These are phyloP conservation scores for Dendrobium catenatum DNA, from an alignment of 106 monocot species.

Conservation along the genomic window DNA sequence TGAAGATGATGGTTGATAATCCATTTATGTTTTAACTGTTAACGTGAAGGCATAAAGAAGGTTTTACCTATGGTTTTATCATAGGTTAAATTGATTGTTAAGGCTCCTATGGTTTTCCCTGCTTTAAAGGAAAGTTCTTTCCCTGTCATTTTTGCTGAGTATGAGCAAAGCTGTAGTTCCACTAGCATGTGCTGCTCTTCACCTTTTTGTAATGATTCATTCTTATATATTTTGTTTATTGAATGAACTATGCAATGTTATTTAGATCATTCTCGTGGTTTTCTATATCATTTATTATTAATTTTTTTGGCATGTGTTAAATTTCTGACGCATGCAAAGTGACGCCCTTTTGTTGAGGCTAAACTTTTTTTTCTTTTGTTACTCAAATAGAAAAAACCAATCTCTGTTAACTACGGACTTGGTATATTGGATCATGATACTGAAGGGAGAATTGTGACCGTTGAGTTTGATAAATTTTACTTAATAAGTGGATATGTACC, in stretches of 20 bases:
- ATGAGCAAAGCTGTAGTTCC: not conserved
- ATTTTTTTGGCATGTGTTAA: not conserved
- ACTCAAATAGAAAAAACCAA: slow-evolving; percentile 66
- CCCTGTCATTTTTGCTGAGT: not conserved
- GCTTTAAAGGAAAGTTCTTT: not conserved
- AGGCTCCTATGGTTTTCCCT: not conserved
- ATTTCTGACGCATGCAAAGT: not conserved
- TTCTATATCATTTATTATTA: not conserved
- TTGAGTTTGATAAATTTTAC: slow-evolving; percentile 59
- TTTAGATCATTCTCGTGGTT: not conserved
- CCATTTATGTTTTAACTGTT: not conserved
- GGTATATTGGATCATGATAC: slow-evolving; percentile 61
- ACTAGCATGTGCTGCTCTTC: not conserved
- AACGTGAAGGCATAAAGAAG: not conserved
- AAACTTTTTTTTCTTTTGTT: not conserved
- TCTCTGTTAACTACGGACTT: slow-evolving; percentile 85
- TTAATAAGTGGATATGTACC: slow-evolving; percentile 63
- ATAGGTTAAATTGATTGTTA: not conserved
- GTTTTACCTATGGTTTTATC: not conserved
- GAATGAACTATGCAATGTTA: not conserved
- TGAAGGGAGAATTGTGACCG: slow-evolving; percentile 62
- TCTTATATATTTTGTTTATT: not conserved
- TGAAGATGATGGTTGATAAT: not conserved
- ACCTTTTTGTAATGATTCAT: not conserved
- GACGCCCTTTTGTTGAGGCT: not conserved